Evolutionary conservation across 1,284 basidiomycete species (phyloP).

Genomic region (Ceratobasidium theobromae): DNA sequence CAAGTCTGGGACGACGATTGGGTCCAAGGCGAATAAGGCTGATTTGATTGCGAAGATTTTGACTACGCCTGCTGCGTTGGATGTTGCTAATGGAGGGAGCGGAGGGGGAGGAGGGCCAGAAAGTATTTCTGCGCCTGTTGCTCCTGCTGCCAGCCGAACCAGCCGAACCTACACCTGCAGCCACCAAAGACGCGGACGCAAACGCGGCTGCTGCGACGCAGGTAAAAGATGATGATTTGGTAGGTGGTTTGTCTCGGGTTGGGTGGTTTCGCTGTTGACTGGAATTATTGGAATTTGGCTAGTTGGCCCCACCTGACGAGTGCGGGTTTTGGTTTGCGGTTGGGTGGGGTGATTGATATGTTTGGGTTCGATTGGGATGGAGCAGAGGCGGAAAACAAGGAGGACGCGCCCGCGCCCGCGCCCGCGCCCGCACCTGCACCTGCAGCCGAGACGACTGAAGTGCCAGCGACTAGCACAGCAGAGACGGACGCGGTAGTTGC

Average conservation of each 20-base stretch:
- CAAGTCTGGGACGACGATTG: conserved; percentile 51
- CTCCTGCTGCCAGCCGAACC: no score
- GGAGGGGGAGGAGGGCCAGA: conserved; percentile 26
- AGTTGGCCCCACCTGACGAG: conserved; percentile 27
- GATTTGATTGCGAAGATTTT: conserved; percentile 66
- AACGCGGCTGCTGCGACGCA: background rate
- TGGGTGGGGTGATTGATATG: background rate
- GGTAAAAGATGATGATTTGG: conserved; percentile 36
- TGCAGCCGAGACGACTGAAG: no score
- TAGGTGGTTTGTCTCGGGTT: conserved; percentile 26
- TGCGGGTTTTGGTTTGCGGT: background rate
- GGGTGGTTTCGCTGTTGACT: conserved; percentile 44
- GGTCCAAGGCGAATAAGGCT: conserved; percentile 61
- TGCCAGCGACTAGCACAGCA: no score
- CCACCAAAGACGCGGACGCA: background rate
- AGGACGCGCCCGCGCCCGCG: no score
- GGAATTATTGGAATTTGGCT: conserved; percentile 39
- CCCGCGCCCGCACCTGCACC: no score
- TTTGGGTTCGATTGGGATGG: conserved; percentile 32
- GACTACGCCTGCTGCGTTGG: conserved; percentile 53
- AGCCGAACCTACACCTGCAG: background rate
- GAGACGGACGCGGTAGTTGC: no score
- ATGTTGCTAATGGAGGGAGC: conserved; percentile 51
- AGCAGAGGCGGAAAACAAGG: background rate
- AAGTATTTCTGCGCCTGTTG: conserved; percentile 17